Conservation (phyloP, 2,329 filamentous ascomycete genomes). For the Proliferodiscus dingleyae region DNA sequence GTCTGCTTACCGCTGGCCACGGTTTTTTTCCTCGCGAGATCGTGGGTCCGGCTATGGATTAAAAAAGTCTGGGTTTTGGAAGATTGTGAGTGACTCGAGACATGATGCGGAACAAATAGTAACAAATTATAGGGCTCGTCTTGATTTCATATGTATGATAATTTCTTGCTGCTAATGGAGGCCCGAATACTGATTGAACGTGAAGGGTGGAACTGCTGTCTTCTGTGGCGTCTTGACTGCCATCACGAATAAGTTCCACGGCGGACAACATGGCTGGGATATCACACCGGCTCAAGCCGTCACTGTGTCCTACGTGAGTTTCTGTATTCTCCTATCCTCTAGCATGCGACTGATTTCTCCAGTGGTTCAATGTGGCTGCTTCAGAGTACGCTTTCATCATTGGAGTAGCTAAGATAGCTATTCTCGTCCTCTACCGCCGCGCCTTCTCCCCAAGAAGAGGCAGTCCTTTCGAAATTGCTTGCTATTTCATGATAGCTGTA, state of each 20-base stretch:
- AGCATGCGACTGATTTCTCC: neutral
- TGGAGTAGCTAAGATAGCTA: neutral
- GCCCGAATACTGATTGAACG: too few species aligned
- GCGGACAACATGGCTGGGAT: neutral
- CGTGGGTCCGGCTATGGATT: too few species aligned
- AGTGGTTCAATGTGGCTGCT: conserved; percentile 1
- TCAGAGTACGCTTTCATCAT: neutral
- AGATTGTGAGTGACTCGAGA: too few species aligned
- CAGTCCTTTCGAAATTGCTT: neutral
- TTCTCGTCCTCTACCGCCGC: neutral
- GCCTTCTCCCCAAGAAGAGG: neutral
- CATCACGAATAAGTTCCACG: neutral
- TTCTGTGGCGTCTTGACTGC: too few species aligned
- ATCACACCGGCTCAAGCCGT: neutral
- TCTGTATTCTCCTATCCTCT: neutral
- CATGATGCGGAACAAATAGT: too few species aligned
- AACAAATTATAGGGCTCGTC: too few species aligned
- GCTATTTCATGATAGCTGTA: neutral
- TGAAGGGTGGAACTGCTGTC: too few species aligned
- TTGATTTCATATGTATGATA: too few species aligned
- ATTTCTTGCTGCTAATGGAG: too few species aligned
- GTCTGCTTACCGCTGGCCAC: too few species aligned
- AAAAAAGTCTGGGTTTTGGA: too few species aligned
- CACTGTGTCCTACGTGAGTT: neutral
- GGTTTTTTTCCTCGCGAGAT: too few species aligned